These are phyloP conservation scores for Paramecium primaurelia DNA, from an alignment of 73 alveolate genomes.

Conservation along the genomic window DNA sequence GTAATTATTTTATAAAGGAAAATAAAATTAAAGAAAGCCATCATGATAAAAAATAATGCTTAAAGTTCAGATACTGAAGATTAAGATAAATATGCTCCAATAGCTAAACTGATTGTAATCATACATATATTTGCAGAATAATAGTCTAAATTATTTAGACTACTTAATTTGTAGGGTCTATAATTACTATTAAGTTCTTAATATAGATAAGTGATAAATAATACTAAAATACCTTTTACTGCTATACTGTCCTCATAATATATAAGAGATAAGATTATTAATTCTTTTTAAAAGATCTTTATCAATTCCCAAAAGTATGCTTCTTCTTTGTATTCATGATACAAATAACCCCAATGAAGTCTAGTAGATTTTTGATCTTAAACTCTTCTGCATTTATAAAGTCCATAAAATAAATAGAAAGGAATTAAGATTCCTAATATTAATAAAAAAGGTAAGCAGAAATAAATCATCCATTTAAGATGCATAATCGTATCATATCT, in stretches of 20 bases:
- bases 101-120: not conserved
- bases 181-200: not conserved
- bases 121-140: not conserved
- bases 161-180: not conserved
- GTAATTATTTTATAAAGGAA: not conserved
- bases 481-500: not conserved
- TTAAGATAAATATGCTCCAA: not conserved
- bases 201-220: not conserved
- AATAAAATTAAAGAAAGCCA: not conserved
- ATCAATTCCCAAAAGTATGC: constrained; percentile 21
- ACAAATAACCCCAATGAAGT: constrained; percentile 5
- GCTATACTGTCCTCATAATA: not conserved
- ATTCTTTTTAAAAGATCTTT: not conserved
- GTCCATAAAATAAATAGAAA: not conserved
- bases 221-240: constrained; percentile 22
- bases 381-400: not conserved
- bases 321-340: not conserved
- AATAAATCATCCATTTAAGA: not conserved
- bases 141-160: not conserved
- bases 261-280: not conserved
- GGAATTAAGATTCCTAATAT: not conserved
- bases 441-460: not conserved
- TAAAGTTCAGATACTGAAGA: not conserved
- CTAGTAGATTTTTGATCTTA: not conserved
- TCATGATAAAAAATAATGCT: not conserved